phyloP scores from a whole-genome alignment of 768 basidiomycete genomes.

The Pleurotus salmoneostramineus region DNA sequence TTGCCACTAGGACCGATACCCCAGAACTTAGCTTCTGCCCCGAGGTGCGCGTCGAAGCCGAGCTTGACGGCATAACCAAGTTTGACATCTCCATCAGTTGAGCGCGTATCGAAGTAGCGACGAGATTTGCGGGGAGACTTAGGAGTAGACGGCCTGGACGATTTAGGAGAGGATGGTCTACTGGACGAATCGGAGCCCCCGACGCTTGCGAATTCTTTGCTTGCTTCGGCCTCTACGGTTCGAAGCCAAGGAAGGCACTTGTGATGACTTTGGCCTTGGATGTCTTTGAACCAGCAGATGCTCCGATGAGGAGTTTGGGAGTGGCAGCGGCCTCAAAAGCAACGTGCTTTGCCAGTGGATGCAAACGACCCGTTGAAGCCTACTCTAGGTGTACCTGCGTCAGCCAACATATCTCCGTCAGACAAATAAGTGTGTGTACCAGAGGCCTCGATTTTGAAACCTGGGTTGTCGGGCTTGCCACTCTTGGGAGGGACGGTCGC shows the following conservation, averaged over 20 bases:
- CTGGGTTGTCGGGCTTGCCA: background rate
- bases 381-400: background rate
- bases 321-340: background rate
- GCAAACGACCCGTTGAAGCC: background rate
- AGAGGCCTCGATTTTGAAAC: background rate
- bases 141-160: background rate
- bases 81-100: background rate
- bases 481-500: background rate
- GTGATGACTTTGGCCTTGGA: background rate
- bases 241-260: background rate
- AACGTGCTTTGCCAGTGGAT: background rate
- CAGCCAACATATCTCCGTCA: background rate
- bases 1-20: background rate
- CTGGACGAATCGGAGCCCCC: background rate
- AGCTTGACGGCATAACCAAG: background rate
- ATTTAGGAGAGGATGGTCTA: background rate
- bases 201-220: background rate
- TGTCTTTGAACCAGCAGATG: background rate
- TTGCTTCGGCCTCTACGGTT: background rate
- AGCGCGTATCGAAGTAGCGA: background rate
- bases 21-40: background rate
- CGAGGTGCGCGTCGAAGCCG: background rate
- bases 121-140: background rate
- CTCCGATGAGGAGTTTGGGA: conserved; percentile 1
- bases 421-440: background rate